Percentiles rank a stretch among this genome's conserved stretches.
Conservation (phyloP, 495 filamentous ascomycete genomes). For the Geopyxis carbonaria region DNA sequence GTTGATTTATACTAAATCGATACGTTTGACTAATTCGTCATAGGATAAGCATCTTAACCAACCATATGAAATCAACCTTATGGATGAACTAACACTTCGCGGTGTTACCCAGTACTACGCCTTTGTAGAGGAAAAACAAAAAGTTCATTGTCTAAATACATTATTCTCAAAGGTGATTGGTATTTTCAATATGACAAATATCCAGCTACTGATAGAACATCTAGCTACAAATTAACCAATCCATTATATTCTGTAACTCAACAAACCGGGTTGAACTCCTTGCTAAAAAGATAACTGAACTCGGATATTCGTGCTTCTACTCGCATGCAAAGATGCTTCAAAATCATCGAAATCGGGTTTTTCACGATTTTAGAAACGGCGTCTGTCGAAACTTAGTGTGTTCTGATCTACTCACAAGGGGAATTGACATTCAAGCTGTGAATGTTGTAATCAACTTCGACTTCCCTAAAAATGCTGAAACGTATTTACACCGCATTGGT, state of each 20-base stretch:
- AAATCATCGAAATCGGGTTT: slow-evolving; percentile 88
- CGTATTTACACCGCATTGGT: slow-evolving; percentile 96
- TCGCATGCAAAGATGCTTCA: slow-evolving; percentile 98
- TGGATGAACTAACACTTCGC: slow-evolving; percentile 96
- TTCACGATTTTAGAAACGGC: slow-evolving; percentile 97
- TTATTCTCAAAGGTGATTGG: slow-evolving; percentile 65
- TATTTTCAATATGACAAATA: neutral
- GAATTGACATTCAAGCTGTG: slow-evolving; percentile 98
- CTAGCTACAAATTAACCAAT: slow-evolving; percentile 95
- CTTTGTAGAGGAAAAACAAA: slow-evolving; percentile 97
- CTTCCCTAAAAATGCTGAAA: slow-evolving; percentile 98
- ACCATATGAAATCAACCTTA: slow-evolving; percentile 97
- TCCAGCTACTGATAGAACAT: slow-evolving; percentile 5
- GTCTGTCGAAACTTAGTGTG: slow-evolving; percentile 96
- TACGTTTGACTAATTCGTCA: slow-evolving; percentile 8
- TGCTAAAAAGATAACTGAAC: slow-evolving; percentile 97
- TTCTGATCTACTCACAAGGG: slow-evolving; percentile 90
- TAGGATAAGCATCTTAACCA: slow-evolving; percentile 86
- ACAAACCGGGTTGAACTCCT: slow-evolving; percentile 94
- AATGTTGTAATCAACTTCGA: slow-evolving; percentile 99
- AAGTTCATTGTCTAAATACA: slow-evolving; percentile 97
- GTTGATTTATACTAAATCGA: neutral
- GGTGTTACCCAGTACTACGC: slow-evolving; percentile 99
- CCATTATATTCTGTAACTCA: slow-evolving; percentile 99
- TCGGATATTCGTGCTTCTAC: slow-evolving; percentile 99